These are phyloP conservation scores for Acaromyces ingoldii DNA, from an alignment of 1,284 basidiomycete species.

Conservation along the genomic window DNA sequence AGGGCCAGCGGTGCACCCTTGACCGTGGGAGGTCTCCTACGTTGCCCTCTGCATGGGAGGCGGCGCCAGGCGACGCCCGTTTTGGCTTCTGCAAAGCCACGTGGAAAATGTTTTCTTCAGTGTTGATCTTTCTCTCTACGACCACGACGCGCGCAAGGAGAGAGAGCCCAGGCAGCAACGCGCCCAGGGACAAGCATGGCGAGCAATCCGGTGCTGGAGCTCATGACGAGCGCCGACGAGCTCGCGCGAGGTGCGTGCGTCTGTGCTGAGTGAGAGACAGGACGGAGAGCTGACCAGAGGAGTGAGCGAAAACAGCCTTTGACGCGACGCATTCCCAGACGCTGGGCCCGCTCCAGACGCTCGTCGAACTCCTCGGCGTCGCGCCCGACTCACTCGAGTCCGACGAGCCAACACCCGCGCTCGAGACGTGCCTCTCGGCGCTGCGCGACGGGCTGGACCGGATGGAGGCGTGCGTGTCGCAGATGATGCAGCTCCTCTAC, in stretches of 20 bases:
- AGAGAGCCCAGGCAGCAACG: too few species aligned
- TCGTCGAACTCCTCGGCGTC: neutral
- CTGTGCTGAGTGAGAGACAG: constrained; percentile 1
- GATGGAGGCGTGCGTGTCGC: constrained; percentile 14
- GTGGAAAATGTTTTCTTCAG: too few species aligned
- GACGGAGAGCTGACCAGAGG: neutral
- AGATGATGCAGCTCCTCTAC: constrained; percentile 29
- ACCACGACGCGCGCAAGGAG: too few species aligned
- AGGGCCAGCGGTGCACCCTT: too few species aligned
- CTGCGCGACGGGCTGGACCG: constrained; percentile 12
- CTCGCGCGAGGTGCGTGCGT: constrained; percentile 18
- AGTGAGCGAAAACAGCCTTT: neutral
- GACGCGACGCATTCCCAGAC: neutral
- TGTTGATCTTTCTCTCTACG: too few species aligned
- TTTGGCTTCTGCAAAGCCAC: too few species aligned
- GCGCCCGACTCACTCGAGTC: neutral
- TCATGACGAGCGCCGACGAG: constrained; percentile 20
- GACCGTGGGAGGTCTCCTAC: too few species aligned
- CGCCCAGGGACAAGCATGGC: too few species aligned
- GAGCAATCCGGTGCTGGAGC: constrained; percentile 18
- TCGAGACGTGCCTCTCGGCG: constrained; percentile 7
- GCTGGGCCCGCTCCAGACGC: neutral
- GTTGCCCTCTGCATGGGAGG: too few species aligned
- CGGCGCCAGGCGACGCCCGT: too few species aligned
- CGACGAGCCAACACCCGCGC: neutral